These are phyloP conservation scores for Arachis hypogaea DNA, from an alignment of 306 rosid species.

Conservation along the genomic window DNA sequence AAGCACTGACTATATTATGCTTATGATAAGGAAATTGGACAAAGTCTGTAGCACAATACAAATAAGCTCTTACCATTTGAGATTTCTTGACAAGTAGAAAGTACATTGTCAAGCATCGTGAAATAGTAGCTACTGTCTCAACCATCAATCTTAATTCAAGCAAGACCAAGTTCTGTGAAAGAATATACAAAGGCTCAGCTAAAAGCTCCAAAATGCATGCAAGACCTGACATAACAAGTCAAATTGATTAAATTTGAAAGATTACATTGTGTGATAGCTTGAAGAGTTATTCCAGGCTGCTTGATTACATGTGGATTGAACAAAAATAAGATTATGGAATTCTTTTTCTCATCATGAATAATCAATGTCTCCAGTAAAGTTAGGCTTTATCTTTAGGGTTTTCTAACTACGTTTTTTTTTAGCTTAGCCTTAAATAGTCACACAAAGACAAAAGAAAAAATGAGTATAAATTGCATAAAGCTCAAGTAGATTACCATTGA, in stretches of 20 bases:
- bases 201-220: conserved; percentile 93
- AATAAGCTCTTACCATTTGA: conserved; percentile 62
- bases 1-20: background rate
- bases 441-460: conserved; percentile 8
- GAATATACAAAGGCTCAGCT: conserved; percentile 91
- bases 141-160: conserved; percentile 75
- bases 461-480: background rate
- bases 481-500: conserved; percentile 64
- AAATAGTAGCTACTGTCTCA: conserved; percentile 83
- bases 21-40: conserved; percentile 26
- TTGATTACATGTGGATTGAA: background rate
- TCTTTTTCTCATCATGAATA: background rate
- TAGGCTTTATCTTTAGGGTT: conserved; percentile 9
- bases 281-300: conserved; percentile 27
- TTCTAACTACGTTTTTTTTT: background rate
- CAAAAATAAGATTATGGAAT: conserved; percentile 18
- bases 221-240: conserved; percentile 61
- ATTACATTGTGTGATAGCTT: conserved; percentile 9
- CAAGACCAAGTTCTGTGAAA: conserved; percentile 85
- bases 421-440: conserved; percentile 18
- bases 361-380: background rate
- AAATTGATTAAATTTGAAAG: conserved; percentile 28
- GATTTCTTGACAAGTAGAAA: conserved; percentile 63
- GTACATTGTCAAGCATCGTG: conserved; percentile 80
- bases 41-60: conserved; percentile 24